Evolutionary conservation across 306 rosid genomes (phyloP).

Genomic region (apple (Malus domestica)): DNA sequence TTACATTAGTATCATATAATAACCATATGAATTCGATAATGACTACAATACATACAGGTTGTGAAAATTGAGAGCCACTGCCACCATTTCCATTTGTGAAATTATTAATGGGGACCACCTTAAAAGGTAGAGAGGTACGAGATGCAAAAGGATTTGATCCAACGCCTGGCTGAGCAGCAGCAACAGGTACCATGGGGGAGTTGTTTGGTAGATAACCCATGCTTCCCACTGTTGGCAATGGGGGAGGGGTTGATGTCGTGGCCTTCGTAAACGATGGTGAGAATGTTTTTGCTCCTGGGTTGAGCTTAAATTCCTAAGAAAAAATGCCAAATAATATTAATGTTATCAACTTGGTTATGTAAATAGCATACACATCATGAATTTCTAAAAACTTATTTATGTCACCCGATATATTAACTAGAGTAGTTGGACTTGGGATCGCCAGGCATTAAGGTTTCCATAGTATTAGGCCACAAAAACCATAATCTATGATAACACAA

Average conservation of each 20-base stretch:
- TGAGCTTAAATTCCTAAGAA: slow-evolving; percentile 75
- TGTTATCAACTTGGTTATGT: slow-evolving; percentile 2
- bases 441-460: not conserved
- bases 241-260: slow-evolving; percentile 25
- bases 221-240: slow-evolving; percentile 48
- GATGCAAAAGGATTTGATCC: slow-evolving; percentile 41
- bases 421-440: not conserved
- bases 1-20: not conserved
- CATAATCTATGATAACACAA: not conserved
- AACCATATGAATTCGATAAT: slow-evolving; percentile 10
- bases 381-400: slow-evolving; percentile 3
- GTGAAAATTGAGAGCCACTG: slow-evolving; percentile 61
- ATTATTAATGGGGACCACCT: slow-evolving; percentile 53
- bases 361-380: not conserved
- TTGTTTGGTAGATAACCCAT: slow-evolving; percentile 56
- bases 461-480: not conserved
- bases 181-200: slow-evolving; percentile 36
- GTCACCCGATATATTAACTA: slow-evolving; percentile 6
- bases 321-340: slow-evolving; percentile 10
- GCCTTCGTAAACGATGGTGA: slow-evolving; percentile 56
- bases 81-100: slow-evolving; percentile 55
- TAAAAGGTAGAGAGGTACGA: slow-evolving; percentile 54
- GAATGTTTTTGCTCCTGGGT: slow-evolving; percentile 82
- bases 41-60: slow-evolving; percentile 51
- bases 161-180: slow-evolving; percentile 54